Base-by-base conservation (phyloP, 2,329 filamentous ascomycete genomes). In the Xylaria sp. region DNA sequence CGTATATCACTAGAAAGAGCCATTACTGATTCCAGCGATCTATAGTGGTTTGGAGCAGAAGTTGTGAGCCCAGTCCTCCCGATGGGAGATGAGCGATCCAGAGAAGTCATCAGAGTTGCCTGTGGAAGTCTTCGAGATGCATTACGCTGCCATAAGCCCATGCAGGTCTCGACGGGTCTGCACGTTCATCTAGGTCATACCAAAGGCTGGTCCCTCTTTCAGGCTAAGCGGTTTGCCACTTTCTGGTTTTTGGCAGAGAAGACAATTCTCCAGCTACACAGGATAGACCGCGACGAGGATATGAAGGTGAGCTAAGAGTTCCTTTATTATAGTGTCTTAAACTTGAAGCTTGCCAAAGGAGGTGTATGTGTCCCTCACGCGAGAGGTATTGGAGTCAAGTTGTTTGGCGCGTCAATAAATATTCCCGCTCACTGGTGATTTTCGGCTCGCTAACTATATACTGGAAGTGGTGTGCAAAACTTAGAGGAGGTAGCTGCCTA, bases 181-280 rank as follows among this genome's bases (percentile, higher is more conserved):
- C 71, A 73, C 27, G 55, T 74, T 5, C 71, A 74, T 36, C 17
- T 74, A 22, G 72, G 72, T 10, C 66, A 74, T 42, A 66, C 63
- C 17, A 47, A 65, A 6, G 72, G 72, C 2, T 74, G 70, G 71
- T 68, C 66, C 22, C 64, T 74, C 25, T 47, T 61, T 22, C 69
- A 73, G 22, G 36, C 70, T 1, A 74, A 74, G 65, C 68, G 62
- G 50, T 70, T 74, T 33, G 58, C 66, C 9, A 65, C 67, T n/a
- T 20, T 74, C 17, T 74, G 71, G 71, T 47, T 36, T 33, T 29
- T 73, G 22, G 20, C 60, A 3, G 72, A 73, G 64, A 13, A 42
- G 9, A 45, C 50, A 5, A 50, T 73, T 17, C 53, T 69, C 27
- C 45, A 54, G 20, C 20, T 69, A 31, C 72, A 73, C 20, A 71